Evolutionary conservation across 1,139 yeast genomes (phyloP).

Genomic region (Geotrichum candidum): DNA sequence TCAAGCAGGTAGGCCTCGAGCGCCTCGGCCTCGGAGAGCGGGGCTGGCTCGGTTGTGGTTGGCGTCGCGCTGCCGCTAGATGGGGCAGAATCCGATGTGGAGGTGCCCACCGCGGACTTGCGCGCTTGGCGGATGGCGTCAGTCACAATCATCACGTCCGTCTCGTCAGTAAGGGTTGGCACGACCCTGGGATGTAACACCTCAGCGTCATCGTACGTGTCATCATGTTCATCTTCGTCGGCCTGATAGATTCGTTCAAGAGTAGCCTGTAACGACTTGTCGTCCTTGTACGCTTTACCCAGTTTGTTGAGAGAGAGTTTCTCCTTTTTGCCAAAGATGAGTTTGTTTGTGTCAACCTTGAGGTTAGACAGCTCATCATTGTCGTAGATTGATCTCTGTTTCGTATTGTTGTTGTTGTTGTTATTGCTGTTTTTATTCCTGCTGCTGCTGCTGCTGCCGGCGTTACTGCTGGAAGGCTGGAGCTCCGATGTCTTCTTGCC

Average conservation of each 20-base stretch:
- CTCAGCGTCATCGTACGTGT: conserved; percentile 75
- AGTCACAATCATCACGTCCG: conserved; percentile 15
- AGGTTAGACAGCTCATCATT: conserved; percentile 34
- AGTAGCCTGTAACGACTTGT: conserved; percentile 56
- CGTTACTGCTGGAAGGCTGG: conserved; percentile 3
- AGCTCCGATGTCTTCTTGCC: conserved; percentile 19
- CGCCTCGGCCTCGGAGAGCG: conserved; percentile 22
- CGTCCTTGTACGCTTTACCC: conserved; percentile 18
- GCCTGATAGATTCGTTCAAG: conserved; percentile 59
- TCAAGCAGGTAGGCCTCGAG: conserved; percentile 56
- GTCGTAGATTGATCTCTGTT: conserved; percentile 29
- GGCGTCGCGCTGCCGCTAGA: conserved; percentile 16
- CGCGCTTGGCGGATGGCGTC: conserved; percentile 13
- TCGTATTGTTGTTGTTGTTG: not conserved
- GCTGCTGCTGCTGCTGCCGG: conserved; percentile 11
- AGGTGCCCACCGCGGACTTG: conserved; percentile 22
- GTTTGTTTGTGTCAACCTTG: conserved; percentile 23
- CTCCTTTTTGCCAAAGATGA: conserved; percentile 32
- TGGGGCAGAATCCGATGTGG: conserved; percentile 18
- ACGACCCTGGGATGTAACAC: conserved; percentile 29
- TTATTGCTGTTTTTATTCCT: not conserved
- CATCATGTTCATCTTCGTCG: conserved; percentile 78
- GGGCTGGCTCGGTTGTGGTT: conserved; percentile 21
- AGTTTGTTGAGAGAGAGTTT: conserved; percentile 12
- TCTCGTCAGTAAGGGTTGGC: conserved; percentile 31